Evolutionary conservation across 2,329 filamentous ascomycete species (phyloP).

Genomic region (Neophaeococcomyces mojaviensis): DNA sequence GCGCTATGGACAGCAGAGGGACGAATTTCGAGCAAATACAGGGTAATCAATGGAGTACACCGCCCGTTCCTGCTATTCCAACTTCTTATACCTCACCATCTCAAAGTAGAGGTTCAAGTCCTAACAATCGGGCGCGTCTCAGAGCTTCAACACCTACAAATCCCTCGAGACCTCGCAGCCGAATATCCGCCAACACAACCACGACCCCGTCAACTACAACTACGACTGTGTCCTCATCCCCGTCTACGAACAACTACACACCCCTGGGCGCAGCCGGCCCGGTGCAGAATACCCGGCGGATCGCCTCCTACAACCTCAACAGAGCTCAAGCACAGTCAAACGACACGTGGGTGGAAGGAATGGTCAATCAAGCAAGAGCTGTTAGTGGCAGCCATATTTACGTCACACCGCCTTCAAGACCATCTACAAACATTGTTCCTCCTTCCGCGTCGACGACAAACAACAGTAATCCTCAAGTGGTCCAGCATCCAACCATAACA

Average conservation of each 20-base stretch:
- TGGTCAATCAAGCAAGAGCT: conserved; percentile 36
- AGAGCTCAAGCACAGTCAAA: conserved; percentile 32
- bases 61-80: conserved; percentile 19
- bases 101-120: conserved; percentile 8
- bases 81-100: conserved; percentile 9
- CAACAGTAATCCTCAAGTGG: conserved; percentile 3
- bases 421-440: background rate
- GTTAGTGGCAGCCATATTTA: conserved; percentile 13
- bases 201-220: conserved; percentile 15
- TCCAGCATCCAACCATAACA: conserved; percentile 14
- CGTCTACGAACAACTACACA: conserved; percentile 23
- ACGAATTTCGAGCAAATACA: background rate
- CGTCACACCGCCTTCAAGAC: background rate
- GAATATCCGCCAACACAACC: conserved; percentile 16
- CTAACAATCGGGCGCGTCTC: background rate
- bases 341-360: conserved; percentile 42
- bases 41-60: conserved; percentile 12
- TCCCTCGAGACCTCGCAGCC: conserved; percentile 7
- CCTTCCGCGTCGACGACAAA: background rate
- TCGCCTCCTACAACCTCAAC: conserved; percentile 32
- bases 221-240: conserved; percentile 5
- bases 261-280: conserved; percentile 41
- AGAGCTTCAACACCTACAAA: background rate
- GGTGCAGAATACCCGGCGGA: conserved; percentile 33
- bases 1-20: background rate